Base-by-base conservation (phyloP, 345 rosid genomes). In the Pugionium cornutum region DNA sequence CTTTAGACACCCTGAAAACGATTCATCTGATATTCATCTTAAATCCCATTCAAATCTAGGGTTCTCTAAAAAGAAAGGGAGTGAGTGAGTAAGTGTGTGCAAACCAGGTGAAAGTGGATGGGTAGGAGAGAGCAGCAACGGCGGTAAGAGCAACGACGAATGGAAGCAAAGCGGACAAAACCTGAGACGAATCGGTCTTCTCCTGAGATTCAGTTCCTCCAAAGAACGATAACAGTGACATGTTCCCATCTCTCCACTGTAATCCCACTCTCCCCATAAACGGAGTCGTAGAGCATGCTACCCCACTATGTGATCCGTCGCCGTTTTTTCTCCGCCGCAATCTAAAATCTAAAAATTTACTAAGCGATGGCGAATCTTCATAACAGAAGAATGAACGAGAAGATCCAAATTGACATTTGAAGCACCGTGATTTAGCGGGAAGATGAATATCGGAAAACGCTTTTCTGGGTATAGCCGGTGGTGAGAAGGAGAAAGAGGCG, bases 41-140 rank as follows among this genome's bases (percentile, higher is more conserved):
- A 62, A 55, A 55, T 6, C 33, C 9, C 29, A 52, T 5, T 31
- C 49, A 33, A 50, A 4, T 31, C 35, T 51, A 4, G 49, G 7
- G 10, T 46, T 18, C 49, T 7, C 28, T 52, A 28, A 5, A 46
- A 34, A 69, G 2, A 6, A 59, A 2, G 9, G 60, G 31, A 51
- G 35, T 25, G 6, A 44, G 52, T 45, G 58, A 39, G 32, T 51
- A 42, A 2, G 26, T 40, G 9, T 0, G 29, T 56, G 41, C 78
- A 26, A 43, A 89, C 98, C 98, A 92, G 27, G 94, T 87, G 77
- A 92, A 92, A 75, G 89, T 77, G n/a, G 91, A 56, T 4, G 98
- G 98, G 44, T 80, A 86, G 18, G 81, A 72, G 51, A 92, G 97
- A 58, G 98, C 97, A 53, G 89, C 90, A 31, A 86, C 72, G 46